Evolutionary conservation across 1,284 basidiomycete species (phyloP), one percentile per base, ranked within the genome.

Genomic region (Cryptococcus jaspeensis): DNA sequence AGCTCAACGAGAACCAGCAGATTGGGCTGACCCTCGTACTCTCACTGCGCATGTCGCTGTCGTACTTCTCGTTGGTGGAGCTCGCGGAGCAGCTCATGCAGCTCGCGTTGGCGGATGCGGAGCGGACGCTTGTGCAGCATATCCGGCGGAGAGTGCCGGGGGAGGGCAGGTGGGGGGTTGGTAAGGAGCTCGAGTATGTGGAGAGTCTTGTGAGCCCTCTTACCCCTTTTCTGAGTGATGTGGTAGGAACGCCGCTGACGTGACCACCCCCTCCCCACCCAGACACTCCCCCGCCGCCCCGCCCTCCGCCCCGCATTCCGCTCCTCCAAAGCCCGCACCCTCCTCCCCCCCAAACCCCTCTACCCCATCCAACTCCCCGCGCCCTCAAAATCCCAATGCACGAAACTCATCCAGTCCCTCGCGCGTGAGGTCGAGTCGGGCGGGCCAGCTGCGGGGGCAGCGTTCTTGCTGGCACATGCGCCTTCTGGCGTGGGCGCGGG

Each of bases 81-180:
- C 64, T 78, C 0, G 67, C 67, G 0, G 56, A 63, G 12, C 71
- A 77, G 63, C 63, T 78, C 5, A 56, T 71, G 15, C 38, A 59
- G 25, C 58, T 76, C 36, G 58, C 69, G 0, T 56, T 75, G 1
- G 61, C 60, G 1, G 74, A 74, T 48, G 75, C 73, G 1, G 76
- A 77, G 55, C 60, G 72, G n/a, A 71, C 67, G 0, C 44, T 78
- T 23, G 68, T 76, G 4, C 73, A 75, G 53, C 75, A 76, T 55
- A 66, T 77, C 13, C 60, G 72, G 11, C 60, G 75, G 12, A 60
- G 75, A 22, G 61, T 73, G 0, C 60, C 63, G 1, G 76, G 75
- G 9, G 75, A 77, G 40, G 76, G 76, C 0, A 48, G 76, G 3
- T 77, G 61, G 53, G 67, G 62, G 2, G 70, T 75, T 3, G 73